These are phyloP conservation scores for Pythium angustatum DNA, from an alignment of 352 stramenopile genomes.

Conservation along the genomic window DNA sequence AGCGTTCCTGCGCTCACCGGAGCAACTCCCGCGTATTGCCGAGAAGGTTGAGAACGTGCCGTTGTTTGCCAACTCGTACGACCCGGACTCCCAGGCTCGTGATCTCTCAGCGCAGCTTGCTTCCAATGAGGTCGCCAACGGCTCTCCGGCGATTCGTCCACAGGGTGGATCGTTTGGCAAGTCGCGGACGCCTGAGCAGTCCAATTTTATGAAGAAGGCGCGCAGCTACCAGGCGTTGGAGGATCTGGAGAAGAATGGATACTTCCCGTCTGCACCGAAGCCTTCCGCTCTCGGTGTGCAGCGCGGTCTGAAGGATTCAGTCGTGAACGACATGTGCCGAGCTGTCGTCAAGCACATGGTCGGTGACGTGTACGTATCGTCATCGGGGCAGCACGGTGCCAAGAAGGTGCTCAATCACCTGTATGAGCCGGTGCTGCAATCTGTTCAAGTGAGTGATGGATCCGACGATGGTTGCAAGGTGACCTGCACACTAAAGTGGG, in stretches of 20 bases:
- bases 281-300: constrained; percentile 79
- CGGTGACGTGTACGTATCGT: constrained; percentile 81
- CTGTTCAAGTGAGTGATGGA: constrained; percentile 37
- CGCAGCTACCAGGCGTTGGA: constrained; percentile 75
- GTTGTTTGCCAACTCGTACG: constrained; percentile 54
- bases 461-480: not conserved
- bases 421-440: constrained; percentile 85
- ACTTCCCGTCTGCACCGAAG: constrained; percentile 76
- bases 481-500: no score
- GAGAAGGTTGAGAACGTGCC: constrained; percentile 67
- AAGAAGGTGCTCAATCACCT: constrained; percentile 86
- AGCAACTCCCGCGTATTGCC: constrained; percentile 66
- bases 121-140: constrained; percentile 30
- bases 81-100: constrained; percentile 54
- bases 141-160: constrained; percentile 20
- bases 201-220: constrained; percentile 73
- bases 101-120: constrained; percentile 68
- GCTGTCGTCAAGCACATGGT: constrained; percentile 90
- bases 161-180: constrained; percentile 72
- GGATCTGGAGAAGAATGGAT: constrained; percentile 84
- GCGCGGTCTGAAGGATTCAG: constrained; percentile 80
- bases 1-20: constrained; percentile 37
- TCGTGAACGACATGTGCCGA: constrained; percentile 88
- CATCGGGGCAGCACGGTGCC: constrained; percentile 57
- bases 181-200: constrained; percentile 28